Conservation (phyloP, 1,284 basidiomycete genomes). For the Trametes versicolor region DNA sequence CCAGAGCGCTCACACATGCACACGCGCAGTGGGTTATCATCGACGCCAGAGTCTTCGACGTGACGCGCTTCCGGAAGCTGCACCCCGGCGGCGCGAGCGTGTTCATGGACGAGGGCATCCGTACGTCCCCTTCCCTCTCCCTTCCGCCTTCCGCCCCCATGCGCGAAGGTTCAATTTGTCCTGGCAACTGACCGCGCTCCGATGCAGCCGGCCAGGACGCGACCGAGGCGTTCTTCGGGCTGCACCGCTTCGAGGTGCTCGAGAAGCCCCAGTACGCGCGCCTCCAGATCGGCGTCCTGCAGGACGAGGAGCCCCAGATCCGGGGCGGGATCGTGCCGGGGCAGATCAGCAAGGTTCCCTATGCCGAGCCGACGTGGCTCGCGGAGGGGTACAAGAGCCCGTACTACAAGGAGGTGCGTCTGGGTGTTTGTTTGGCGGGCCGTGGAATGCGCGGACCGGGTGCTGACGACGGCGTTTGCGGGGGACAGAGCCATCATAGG, state of each 20-base stretch:
- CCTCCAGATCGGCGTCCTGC: conserved; percentile 75
- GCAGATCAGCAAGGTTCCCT: conserved; percentile 77
- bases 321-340: conserved; percentile 60
- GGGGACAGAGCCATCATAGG: conserved; percentile 54
- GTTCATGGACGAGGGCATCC: conserved; percentile 77
- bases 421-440: not conserved
- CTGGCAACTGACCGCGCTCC: not conserved
- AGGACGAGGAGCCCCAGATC: conserved; percentile 71
- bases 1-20: not conserved
- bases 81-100: conserved; percentile 88
- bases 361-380: conserved; percentile 87
- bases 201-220: conserved; percentile 80
- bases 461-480: not conserved
- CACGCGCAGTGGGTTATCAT: conserved; percentile 78
- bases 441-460: not conserved
- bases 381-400: conserved; percentile 72
- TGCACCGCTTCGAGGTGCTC: conserved; percentile 86
- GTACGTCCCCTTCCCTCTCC: conserved; percentile 52
- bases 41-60: conserved; percentile 85
- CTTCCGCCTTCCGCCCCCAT: not conserved
- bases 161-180: no score
- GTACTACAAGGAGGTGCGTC: conserved; percentile 74
- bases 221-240: conserved; percentile 85
- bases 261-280: conserved; percentile 77
- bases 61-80: conserved; percentile 79